Evolutionary conservation across 306 rosid species (phyloP).

Genomic region (Abrus precatorius): DNA sequence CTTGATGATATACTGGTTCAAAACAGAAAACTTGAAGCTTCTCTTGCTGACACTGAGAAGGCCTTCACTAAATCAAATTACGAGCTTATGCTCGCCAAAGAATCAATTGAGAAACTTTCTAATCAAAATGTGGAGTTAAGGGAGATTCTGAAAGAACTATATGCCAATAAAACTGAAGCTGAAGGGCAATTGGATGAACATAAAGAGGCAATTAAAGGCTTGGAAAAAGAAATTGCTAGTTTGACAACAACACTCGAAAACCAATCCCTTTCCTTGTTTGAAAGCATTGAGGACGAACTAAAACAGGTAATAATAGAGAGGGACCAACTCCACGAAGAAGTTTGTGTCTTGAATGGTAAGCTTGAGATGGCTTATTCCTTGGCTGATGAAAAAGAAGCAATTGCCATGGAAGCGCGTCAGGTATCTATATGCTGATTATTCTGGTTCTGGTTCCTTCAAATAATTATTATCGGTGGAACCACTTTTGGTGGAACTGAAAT

Average conservation of each 20-base stretch:
- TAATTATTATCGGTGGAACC: conserved; percentile 35
- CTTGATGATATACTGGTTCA: conserved; percentile 66
- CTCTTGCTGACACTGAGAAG: conserved; percentile 67
- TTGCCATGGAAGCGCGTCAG: conserved; percentile 84
- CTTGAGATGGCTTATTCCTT: conserved; percentile 84
- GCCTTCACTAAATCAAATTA: conserved; percentile 67
- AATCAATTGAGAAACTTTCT: conserved; percentile 57
- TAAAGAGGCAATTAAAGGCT: conserved; percentile 75
- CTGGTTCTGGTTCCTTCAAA: conserved; percentile 31
- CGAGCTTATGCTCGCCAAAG: conserved; percentile 73
- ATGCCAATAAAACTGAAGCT: conserved; percentile 64
- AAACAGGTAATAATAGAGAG: conserved; percentile 67
- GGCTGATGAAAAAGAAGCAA: conserved; percentile 92
- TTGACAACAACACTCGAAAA: conserved; percentile 69
- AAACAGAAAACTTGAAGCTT: conserved; percentile 67
- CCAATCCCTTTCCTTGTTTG: conserved; percentile 63
- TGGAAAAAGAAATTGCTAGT: conserved; percentile 83
- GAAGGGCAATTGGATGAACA: conserved; percentile 78
- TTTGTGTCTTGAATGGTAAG: conserved; percentile 68
- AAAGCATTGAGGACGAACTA: conserved; percentile 73
- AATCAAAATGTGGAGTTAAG: conserved; percentile 75
- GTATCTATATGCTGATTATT: conserved; percentile 54
- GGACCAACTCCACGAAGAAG: conserved; percentile 77
- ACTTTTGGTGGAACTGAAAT: conserved; percentile 42
- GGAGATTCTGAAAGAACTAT: conserved; percentile 70